Evolutionary conservation across 176 grass and related monocot species (phyloP).

Genomic region (Thinopyrum elongatum): DNA sequence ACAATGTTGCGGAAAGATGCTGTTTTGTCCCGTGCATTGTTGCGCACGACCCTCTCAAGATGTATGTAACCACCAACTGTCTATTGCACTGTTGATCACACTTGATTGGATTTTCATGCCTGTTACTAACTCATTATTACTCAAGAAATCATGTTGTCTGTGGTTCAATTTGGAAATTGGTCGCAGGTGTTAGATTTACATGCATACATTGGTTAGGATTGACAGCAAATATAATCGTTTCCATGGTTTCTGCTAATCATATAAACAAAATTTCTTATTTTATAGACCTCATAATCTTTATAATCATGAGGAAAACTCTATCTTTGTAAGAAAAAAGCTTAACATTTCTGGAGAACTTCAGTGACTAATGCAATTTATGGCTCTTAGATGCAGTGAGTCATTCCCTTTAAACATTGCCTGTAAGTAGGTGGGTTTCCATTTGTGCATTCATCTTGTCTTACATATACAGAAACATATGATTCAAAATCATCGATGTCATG

Average conservation of each 20-base stretch:
- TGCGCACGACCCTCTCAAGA: conserved; percentile 91
- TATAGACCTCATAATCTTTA: background rate
- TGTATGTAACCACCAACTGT: conserved; percentile 51
- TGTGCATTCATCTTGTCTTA: background rate
- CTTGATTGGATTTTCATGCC: background rate
- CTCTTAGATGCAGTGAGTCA: background rate
- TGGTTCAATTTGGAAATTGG: background rate
- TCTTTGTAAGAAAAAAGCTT: background rate
- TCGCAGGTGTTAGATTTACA: background rate
- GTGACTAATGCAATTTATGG: background rate
- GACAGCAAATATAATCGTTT: background rate
- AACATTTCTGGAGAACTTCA: background rate
- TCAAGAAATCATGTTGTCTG: background rate
- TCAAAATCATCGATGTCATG: background rate
- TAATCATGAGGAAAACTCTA: background rate
- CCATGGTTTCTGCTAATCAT: background rate
- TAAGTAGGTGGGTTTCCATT: background rate
- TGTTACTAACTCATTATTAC: background rate
- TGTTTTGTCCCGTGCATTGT: conserved; percentile 61
- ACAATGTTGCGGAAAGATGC: conserved; percentile 56
- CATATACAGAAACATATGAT: background rate
- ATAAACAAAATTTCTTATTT: background rate
- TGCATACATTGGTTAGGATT: background rate
- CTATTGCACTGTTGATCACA: background rate
- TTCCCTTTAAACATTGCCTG: background rate